Conservation (phyloP, 1,284 basidiomycete species). For the Thecaphora thlaspeos region DNA sequence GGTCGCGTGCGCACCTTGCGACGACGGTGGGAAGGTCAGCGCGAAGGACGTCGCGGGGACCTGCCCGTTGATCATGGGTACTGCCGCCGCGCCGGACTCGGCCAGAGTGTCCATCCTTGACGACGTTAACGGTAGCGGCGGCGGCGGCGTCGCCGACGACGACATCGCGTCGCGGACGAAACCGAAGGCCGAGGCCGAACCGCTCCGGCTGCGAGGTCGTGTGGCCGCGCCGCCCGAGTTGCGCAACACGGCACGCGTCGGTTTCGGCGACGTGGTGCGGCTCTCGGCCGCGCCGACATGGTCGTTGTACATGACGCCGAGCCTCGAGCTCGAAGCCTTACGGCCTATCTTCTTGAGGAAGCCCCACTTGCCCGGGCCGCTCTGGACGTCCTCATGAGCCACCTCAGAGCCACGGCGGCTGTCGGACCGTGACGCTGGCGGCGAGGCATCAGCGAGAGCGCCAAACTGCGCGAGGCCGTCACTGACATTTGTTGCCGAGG, state of each 20-base stretch:
- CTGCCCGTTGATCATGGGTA: neutral
- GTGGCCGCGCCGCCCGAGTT: slow-evolving; percentile 9
- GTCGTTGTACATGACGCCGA: slow-evolving; percentile 9
- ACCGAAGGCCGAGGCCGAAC: slow-evolving; percentile 1
- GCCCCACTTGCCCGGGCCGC: slow-evolving; percentile 19
- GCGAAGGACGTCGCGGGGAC: slow-evolving; percentile 17
- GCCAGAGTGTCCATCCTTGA: no score
- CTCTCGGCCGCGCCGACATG: slow-evolving; percentile 10
- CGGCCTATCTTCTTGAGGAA: slow-evolving; percentile 41
- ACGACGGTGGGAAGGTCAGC: slow-evolving; percentile 3
- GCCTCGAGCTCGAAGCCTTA: slow-evolving; percentile 27
- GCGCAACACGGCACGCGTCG: slow-evolving; percentile 14
- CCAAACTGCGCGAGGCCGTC: neutral
- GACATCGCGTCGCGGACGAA: no score
- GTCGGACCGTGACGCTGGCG: neutral
- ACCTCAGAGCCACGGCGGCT: neutral
- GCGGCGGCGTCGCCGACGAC: no score
- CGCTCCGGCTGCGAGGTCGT: slow-evolving; percentile 6
- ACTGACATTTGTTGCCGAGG: no score
- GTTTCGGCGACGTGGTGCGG: slow-evolving; percentile 18
- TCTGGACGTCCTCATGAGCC: neutral
- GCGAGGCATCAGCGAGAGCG: neutral
- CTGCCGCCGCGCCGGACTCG: no score
- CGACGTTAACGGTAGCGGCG: no score
- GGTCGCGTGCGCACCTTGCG: slow-evolving; percentile 8